Conservation (phyloP, 768 basidiomycete species). For the Tricholoma saponaceum region DNA sequence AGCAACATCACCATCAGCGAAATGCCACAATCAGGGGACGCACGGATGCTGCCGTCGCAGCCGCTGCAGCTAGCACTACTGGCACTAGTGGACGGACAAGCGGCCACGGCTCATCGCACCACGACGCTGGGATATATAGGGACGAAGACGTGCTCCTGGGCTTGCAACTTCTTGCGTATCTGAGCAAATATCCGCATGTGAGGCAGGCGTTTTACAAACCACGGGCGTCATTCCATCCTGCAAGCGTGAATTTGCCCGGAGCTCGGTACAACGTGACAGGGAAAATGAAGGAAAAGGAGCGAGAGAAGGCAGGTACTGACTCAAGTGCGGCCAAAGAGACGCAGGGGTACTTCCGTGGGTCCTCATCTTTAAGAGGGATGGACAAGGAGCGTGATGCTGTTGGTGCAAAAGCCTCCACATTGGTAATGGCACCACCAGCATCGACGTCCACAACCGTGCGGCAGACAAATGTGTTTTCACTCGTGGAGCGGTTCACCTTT, state of each 20-base stretch:
- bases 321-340: constrained; percentile 6
- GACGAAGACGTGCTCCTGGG: constrained; percentile 93
- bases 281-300: constrained; percentile 28
- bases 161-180: constrained; percentile 90
- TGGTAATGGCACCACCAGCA: constrained; percentile 1
- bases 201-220: constrained; percentile 93
- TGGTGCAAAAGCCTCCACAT: constrained; percentile 1
- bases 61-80: constrained; percentile 6
- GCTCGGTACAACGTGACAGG: constrained; percentile 24
- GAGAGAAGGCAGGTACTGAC: constrained; percentile 9
- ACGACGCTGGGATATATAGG: constrained; percentile 65
- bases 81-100: background rate
- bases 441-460: constrained; percentile 25
- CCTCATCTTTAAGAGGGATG: constrained; percentile 17
- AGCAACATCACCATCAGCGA: constrained; percentile 19
- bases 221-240: constrained; percentile 77
- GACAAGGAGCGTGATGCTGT: constrained; percentile 13
- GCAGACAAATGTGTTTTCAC: constrained; percentile 90
- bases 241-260: constrained; percentile 42
- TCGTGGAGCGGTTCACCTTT: constrained; percentile 96
- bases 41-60: constrained; percentile 2
- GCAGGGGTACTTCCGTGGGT: constrained; percentile 42
- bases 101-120: background rate
- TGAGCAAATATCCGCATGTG: constrained; percentile 98
- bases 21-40: constrained; percentile 23